Conservation (phyloP, 1,284 basidiomycete species). For the Naganishia albida region DNA sequence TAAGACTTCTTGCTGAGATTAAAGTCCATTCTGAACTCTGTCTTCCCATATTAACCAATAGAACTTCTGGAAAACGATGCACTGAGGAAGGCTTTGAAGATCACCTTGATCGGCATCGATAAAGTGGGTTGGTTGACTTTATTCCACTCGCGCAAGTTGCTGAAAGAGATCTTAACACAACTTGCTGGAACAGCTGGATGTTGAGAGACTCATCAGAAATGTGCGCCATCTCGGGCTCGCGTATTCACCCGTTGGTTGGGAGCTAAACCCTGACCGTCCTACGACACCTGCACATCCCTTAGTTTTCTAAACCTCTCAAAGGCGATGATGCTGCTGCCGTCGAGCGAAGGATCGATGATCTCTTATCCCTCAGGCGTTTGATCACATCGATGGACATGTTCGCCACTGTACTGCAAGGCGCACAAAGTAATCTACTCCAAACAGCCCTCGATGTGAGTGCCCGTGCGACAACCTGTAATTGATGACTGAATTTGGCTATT, state of each 20-base stretch:
- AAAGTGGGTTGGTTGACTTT: slow-evolving; percentile 20
- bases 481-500: too few species aligned
- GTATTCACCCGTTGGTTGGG: background rate
- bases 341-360: slow-evolving; percentile 38
- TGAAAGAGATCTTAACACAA: slow-evolving; percentile 10
- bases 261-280: background rate
- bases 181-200: slow-evolving; percentile 62
- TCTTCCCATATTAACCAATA: slow-evolving; percentile 1
- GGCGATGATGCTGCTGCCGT: slow-evolving; percentile 28
- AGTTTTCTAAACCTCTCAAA: slow-evolving; percentile 35
- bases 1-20: slow-evolving; percentile 36
- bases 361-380: slow-evolving; percentile 39
- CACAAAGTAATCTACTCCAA: slow-evolving; percentile 13
- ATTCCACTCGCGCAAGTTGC: background rate
- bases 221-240: slow-evolving; percentile 53
- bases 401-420: slow-evolving; percentile 20
- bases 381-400: slow-evolving; percentile 33
- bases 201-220: slow-evolving; percentile 79
- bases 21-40: background rate
- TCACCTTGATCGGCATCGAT: slow-evolving; percentile 26
- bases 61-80: slow-evolving; percentile 35
- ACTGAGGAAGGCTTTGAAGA: slow-evolving; percentile 24
- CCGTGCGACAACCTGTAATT: too few species aligned
- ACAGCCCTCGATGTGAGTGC: slow-evolving; percentile 27
- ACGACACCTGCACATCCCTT: background rate